Conservation (phyloP, 164 flowering plant genomes). For the Stephania cephalantha region DNA sequence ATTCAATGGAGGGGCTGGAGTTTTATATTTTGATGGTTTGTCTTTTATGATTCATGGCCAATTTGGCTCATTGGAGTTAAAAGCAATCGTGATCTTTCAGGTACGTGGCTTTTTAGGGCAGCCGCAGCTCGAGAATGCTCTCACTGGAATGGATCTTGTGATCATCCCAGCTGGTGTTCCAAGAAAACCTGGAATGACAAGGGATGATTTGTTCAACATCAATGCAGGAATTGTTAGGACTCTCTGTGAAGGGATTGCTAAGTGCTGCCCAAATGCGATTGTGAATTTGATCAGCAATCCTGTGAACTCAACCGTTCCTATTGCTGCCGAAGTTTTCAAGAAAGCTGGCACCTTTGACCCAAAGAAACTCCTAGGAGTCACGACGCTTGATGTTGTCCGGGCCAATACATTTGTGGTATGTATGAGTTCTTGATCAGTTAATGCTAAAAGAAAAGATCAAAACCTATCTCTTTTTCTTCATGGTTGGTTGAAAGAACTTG, state of each 20-base stretch:
- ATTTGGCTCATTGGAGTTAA: neutral
- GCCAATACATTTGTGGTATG: slow-evolving; percentile 90
- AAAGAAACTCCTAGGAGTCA: slow-evolving; percentile 62
- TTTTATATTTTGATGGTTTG: neutral
- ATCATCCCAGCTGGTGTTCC: slow-evolving; percentile 99
- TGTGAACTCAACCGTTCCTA: slow-evolving; percentile 76
- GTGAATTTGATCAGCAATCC: slow-evolving; percentile 79
- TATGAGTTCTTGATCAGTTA: neutral
- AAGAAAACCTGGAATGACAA: slow-evolving; percentile 98
- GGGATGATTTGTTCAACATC: slow-evolving; percentile 94
- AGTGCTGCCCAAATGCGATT: slow-evolving; percentile 75
- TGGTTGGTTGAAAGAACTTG: neutral
- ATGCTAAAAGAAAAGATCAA: neutral
- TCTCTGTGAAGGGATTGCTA: slow-evolving; percentile 80
- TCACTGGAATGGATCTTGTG: slow-evolving; percentile 92
- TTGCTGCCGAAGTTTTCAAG: slow-evolving; percentile 84
- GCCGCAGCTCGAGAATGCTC: slow-evolving; percentile 71
- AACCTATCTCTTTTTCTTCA: neutral
- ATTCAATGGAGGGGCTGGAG: neutral
- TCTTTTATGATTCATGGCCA: neutral
- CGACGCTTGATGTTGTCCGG: slow-evolving; percentile 76
- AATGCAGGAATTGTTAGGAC: slow-evolving; percentile 97
- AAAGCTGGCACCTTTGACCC: slow-evolving; percentile 76
- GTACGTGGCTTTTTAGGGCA: slow-evolving; percentile 94
- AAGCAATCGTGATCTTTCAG: slow-evolving; percentile 28